Base-by-base conservation (phyloP, 2,329 filamentous ascomycete genomes). In the Ilyonectria mors-panacis region DNA sequence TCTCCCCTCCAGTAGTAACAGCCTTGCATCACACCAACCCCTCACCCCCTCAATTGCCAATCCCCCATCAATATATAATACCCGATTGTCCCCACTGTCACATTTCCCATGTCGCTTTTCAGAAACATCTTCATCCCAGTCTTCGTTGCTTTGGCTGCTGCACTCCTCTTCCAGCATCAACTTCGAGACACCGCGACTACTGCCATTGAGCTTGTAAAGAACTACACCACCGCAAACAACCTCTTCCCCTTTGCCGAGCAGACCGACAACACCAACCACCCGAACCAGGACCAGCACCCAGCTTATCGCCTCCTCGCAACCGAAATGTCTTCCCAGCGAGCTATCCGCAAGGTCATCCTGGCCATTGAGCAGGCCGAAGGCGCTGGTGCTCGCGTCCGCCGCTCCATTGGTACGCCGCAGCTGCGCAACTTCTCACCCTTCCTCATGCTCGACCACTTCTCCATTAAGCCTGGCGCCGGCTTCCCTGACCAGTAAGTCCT, bases 401-500 rank as follows among this genome's bases (percentile, higher is more conserved):
- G 95, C 65, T 95, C 93, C 47, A 93, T 98, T 72, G 95, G 95
- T 73, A 97, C 94, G 1, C 87, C 93, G 6, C 87, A 92, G 72
- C 87, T 98, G 23, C 90, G 91, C 77, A 94, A 97, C 85, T 92
- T 98, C 81, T 93, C 91, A 15, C 96, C 95, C 0, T 98, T 98
- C 83, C 87, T 98, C 50, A 97, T 98, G 94, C 92, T 98, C 53
- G 95, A 98, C 79, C 93, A 98, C 84, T 98, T 98, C 84, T 89
- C 86, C 61, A 89, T 96, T 74, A 88, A 89, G 59, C 90, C 91
- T 2, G 94, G 93, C 65, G 93, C 94, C 10, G 95, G 95, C 0
- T 98, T 98, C 79, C 94, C 95, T 1, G 95, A 98, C 78, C 95
- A 98, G 80, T 82, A 73, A 45, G 80, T 77, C 50, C 48, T 42